Evolutionary conservation across 306 rosid genomes (phyloP).

Genomic region (Vigna nakashimae): DNA sequence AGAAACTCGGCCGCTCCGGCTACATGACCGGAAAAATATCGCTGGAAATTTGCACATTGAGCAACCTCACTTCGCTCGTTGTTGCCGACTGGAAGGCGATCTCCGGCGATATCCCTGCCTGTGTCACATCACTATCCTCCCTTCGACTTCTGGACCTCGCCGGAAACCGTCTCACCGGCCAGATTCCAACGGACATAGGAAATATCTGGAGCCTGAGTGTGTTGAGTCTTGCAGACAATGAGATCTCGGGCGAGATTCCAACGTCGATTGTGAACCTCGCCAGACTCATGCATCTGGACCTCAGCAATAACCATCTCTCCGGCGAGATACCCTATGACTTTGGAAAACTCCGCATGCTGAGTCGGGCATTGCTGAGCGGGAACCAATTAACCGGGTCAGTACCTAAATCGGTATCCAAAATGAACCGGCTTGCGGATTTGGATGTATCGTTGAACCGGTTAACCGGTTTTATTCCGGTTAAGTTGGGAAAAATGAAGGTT

Average conservation of each 20-base stretch:
- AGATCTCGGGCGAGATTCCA: constrained; percentile 67
- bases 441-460: constrained; percentile 74
- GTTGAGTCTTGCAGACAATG: constrained; percentile 69
- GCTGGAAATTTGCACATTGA: constrained; percentile 72
- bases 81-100: constrained; percentile 90
- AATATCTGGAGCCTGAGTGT: constrained; percentile 54
- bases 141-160: constrained; percentile 75
- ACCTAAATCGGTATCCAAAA: constrained; percentile 54
- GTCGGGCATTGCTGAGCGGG: constrained; percentile 66
- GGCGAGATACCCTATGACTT: constrained; percentile 70
- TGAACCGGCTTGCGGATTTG: constrained; percentile 80
- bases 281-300: constrained; percentile 71
- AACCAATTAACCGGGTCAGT: constrained; percentile 72
- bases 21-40: constrained; percentile 78
- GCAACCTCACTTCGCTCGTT: constrained; percentile 60
- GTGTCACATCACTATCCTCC: constrained; percentile 63
- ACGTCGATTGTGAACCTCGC: constrained; percentile 53
- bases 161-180: constrained; percentile 70
- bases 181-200: constrained; percentile 69
- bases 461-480: constrained; percentile 63
- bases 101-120: constrained; percentile 72
- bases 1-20: constrained; percentile 65
- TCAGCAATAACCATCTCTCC: constrained; percentile 60
- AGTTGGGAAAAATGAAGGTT: constrained; percentile 78
- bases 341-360: constrained; percentile 67